Evolutionary conservation across 495 filamentous ascomycete species (phyloP).

Genomic region (Podospora anserina): DNA sequence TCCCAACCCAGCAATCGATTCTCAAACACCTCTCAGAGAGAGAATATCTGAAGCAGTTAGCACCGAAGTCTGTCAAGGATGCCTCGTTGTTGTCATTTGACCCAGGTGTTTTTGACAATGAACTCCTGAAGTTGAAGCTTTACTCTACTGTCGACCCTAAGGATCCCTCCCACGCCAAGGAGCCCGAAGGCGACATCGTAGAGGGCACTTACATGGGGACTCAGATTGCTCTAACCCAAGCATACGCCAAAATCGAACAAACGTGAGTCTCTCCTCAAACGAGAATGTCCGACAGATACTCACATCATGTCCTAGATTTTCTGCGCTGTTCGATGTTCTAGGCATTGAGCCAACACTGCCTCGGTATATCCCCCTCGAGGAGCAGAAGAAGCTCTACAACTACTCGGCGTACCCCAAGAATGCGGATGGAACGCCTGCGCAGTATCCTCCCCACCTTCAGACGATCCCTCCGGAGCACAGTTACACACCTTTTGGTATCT

Average conservation of each 20-base stretch:
- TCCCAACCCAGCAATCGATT: conserved; percentile 25
- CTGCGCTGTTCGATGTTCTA: conserved; percentile 38
- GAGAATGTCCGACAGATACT: neutral
- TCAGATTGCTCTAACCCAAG: conserved; percentile 40
- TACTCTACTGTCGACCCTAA: conserved; percentile 28
- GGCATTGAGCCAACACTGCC: conserved; percentile 36
- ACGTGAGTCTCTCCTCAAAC: conserved; percentile 28
- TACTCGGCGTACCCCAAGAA: conserved; percentile 31
- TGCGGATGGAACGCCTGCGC: conserved; percentile 25
- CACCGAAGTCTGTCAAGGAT: conserved; percentile 24
- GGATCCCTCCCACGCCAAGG: conserved; percentile 18
- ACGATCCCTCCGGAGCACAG: conserved; percentile 29
- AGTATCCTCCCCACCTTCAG: conserved; percentile 39
- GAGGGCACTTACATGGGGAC: conserved; percentile 39
- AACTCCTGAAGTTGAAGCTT: conserved; percentile 31
- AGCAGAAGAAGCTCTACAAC: conserved; percentile 34
- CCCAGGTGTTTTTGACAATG: conserved; percentile 34
- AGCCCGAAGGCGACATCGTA: conserved; percentile 29
- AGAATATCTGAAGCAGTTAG: conserved; percentile 26
- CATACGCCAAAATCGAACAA: conserved; percentile 39
- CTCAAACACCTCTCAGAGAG: conserved; percentile 30
- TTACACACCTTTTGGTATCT: conserved; percentile 28
- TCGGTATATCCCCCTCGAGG: conserved; percentile 27
- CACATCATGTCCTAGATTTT: conserved; percentile 25
- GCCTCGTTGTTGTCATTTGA: conserved; percentile 32